Percentiles rank a stretch among this genome's conserved stretches.
These are phyloP conservation scores for Marsdenia floribunda DNA, from an alignment of 257 asterid species.

Conservation along the genomic window DNA sequence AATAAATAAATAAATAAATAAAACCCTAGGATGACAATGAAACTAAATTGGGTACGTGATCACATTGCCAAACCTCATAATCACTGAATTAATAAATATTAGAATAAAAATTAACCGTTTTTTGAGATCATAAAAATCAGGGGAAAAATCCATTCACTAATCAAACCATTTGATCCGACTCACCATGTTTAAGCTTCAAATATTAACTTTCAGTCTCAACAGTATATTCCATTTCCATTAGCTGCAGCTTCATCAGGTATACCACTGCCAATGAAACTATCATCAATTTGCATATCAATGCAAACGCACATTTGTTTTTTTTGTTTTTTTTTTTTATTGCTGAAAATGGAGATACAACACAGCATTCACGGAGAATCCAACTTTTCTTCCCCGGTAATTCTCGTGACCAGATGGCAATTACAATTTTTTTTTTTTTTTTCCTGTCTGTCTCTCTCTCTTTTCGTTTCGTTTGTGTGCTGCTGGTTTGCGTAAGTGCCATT, in stretches of 20 bases:
- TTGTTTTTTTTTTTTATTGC: not conserved
- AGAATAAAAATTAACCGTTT: not conserved
- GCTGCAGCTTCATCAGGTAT: conserved; percentile 14
- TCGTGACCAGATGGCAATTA: not conserved
- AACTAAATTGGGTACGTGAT: not conserved
- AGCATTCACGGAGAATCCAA: not conserved
- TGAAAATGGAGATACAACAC: not conserved
- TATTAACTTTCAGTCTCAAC: conserved; percentile 15
- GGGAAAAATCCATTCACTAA: not conserved
- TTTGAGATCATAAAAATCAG: not conserved
- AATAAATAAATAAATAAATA: no score
- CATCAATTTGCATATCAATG: not conserved
- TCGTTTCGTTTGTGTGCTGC: conserved; percentile 1
- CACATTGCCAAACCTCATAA: not conserved
- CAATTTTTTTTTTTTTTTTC: not conserved
- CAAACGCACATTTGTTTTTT: not conserved
- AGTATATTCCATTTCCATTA: not conserved
- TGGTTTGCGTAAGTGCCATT: conserved; percentile 25
- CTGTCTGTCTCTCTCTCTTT: not conserved
- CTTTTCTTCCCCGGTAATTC: not conserved
- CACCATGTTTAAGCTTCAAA: conserved; percentile 46
- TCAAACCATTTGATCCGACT: not conserved
- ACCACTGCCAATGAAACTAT: not conserved
- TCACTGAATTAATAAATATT: not conserved
- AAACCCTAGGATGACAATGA: not conserved